Conservation (phyloP, 192 early-diverging fungal genomes). For the Umbelopsis isabellina region DNA sequence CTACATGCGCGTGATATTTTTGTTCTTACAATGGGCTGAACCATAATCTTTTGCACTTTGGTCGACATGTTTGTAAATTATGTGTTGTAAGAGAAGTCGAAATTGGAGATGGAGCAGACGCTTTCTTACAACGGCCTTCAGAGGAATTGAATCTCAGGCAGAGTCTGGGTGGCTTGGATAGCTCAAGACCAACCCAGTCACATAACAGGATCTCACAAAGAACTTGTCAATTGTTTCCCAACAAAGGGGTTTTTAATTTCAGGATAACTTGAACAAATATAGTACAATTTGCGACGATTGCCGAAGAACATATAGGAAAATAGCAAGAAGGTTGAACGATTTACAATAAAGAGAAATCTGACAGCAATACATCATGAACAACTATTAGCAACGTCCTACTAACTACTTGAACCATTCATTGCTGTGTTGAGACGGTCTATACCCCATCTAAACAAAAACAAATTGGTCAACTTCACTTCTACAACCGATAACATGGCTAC, state of each 20-base stretch:
- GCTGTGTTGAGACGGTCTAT: slow-evolving; percentile 4
- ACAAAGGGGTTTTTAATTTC: too few relatives aligned
- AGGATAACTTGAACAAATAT: neutral
- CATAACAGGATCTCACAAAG: too few relatives aligned
- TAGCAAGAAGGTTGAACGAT: slow-evolving; percentile 4
- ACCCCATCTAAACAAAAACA: neutral
- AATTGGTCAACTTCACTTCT: neutral
- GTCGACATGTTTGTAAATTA: slow-evolving; percentile 51
- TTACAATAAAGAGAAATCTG: neutral
- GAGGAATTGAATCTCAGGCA: neutral
- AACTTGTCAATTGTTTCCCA: too few relatives aligned
- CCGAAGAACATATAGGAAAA: slow-evolving; percentile 11
- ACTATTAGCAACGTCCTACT: neutral
- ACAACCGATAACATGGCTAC: neutral
- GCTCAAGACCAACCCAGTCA: neutral
- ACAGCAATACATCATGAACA: neutral
- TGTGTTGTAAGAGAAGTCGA: neutral
- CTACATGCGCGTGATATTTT: neutral
- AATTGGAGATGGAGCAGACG: neutral
- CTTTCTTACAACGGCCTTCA: neutral
- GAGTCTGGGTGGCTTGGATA: neutral
- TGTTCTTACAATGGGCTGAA: slow-evolving; percentile 76
- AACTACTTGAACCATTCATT: slow-evolving; percentile 13
- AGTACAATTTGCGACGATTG: neutral
- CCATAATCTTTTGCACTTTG: slow-evolving; percentile 86